A percentile compares a stretch with the other conserved stretches of the same genome.
Evolutionary conservation across 768 basidiomycete species (phyloP).

Genomic region (Phylloporus sp.): DNA sequence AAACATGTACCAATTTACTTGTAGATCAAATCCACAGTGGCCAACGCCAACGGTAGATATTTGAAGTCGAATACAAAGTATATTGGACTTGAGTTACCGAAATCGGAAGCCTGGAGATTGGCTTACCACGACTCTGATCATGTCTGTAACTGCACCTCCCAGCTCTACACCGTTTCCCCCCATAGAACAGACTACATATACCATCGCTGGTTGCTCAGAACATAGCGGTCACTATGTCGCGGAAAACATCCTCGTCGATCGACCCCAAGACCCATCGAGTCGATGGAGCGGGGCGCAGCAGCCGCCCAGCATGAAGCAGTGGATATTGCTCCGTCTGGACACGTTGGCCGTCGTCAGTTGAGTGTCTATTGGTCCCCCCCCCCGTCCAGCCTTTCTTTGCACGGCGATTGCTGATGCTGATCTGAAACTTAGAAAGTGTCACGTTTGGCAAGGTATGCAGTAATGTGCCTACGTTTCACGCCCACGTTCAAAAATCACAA

Average conservation of each 20-base stretch:
- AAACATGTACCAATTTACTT: too few species aligned
- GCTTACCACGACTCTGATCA: neutral
- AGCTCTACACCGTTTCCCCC: conserved; percentile 6
- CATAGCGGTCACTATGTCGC: conserved; percentile 68
- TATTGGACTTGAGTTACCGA: neutral
- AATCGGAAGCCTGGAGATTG: neutral
- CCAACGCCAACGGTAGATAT: too few species aligned
- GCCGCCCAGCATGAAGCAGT: conserved; percentile 54
- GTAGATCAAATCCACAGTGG: too few species aligned
- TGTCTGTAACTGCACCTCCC: conserved; percentile 6
- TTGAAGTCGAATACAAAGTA: too few species aligned
- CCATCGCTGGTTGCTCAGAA: conserved; percentile 59
- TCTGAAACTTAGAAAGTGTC: conserved; percentile 48
- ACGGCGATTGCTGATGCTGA: neutral
- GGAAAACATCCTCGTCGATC: conserved; percentile 65
- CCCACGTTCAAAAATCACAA: neutral
- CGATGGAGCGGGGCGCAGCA: conserved; percentile 74
- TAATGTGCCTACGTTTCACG: neutral
- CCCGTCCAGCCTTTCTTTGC: neutral
- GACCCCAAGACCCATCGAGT: conserved; percentile 59
- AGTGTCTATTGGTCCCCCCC: conserved; percentile 24
- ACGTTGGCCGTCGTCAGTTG: conserved; percentile 62
- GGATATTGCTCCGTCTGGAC: conserved; percentile 67
- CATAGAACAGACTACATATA: conserved; percentile 39
- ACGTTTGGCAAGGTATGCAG: conserved; percentile 74